Base-by-base conservation (phyloP, 73 alveolate species). In the Blepharisma stoltei region DNA sequence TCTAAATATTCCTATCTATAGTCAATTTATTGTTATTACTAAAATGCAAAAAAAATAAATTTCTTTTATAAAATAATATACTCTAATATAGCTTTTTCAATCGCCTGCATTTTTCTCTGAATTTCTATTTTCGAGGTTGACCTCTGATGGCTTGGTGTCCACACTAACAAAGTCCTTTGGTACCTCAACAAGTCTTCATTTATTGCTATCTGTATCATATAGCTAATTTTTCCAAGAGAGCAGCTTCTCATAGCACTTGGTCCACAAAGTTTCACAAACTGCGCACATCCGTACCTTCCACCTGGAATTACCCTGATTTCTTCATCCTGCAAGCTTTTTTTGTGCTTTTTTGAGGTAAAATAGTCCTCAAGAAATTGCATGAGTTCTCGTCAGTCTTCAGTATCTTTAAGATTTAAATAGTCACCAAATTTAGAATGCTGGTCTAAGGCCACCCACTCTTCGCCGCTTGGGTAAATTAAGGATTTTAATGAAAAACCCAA, bases 211-310 rank as follows among this genome's bases (percentile, higher is more conserved):
- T 88, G 77, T 6, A 88, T 82, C 73, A 88, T 76, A 47, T 88
- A 76, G 21, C 89, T 80, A 18, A 88, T 48, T 53, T 79, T 78
- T 32, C 95, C 95, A 23, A 88, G 90, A 0, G 90, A 71, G 83
- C 87, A 76, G 47, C 65, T 11, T 65, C 82, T 81, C 47, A 88
- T 67, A 21, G 48, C 70, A 11, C 14, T 9, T 5, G 95, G 95
- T 3, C 95, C 95, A 76, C 95, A 88, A 20, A 78, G 46, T 78
- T 88, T 88, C n/a, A 88, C 80, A 66, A 88, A 88, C 73, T 88
- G 82, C 0, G 95, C 95, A 38, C 95, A 88, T 27, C 95, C 95
- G 77, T 88, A 88, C 53, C 95, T 73, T 9, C 95, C 95, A 20
- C 95, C 95, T 27, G 95, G 92, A 38, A 88, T 88, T 1, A 90